Conservation (phyloP, 192 early-diverging fungal genomes). For the Diversispora epigaea region DNA sequence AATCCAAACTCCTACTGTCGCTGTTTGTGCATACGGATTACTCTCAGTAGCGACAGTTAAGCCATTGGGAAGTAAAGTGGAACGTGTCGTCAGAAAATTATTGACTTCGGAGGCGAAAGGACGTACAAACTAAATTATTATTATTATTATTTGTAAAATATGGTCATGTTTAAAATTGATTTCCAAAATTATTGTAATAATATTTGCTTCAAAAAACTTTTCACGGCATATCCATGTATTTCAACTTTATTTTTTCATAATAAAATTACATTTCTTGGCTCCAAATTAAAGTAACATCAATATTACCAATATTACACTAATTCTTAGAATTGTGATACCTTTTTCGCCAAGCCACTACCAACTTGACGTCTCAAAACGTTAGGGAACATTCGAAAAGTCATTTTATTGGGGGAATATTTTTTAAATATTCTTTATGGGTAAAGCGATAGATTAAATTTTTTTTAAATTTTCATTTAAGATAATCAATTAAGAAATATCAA, state of each 20-base stretch:
- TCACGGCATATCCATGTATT: too few species aligned
- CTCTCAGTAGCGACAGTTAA: slow-evolving; percentile 82
- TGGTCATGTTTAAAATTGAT: neutral
- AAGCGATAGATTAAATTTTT: too few species aligned
- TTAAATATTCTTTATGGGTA: too few species aligned
- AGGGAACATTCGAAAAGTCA: slow-evolving; percentile 29
- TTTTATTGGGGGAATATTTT: neutral
- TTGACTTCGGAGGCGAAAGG: slow-evolving; percentile 54
- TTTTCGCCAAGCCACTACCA: slow-evolving; percentile 18
- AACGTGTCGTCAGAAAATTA: slow-evolving; percentile 53
- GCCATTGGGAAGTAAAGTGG: slow-evolving; percentile 74
- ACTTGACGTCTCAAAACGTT: slow-evolving; percentile 1
- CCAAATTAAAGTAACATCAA: too few species aligned
- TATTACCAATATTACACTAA: too few species aligned
- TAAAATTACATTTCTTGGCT: too few species aligned
- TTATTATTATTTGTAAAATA: too few species aligned
- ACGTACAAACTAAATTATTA: slow-evolving; percentile 45
- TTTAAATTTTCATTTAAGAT: too few species aligned
- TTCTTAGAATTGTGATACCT: slow-evolving; percentile 4
- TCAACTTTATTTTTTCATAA: too few species aligned
- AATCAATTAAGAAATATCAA: too few species aligned
- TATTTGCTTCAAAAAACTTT: neutral
- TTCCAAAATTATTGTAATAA: neutral
- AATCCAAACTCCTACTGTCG: slow-evolving; percentile 89
- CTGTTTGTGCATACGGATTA: slow-evolving; percentile 77